phyloP scores from a whole-genome alignment of 768 basidiomycete genomes.

The Mycena vulgaris region DNA sequence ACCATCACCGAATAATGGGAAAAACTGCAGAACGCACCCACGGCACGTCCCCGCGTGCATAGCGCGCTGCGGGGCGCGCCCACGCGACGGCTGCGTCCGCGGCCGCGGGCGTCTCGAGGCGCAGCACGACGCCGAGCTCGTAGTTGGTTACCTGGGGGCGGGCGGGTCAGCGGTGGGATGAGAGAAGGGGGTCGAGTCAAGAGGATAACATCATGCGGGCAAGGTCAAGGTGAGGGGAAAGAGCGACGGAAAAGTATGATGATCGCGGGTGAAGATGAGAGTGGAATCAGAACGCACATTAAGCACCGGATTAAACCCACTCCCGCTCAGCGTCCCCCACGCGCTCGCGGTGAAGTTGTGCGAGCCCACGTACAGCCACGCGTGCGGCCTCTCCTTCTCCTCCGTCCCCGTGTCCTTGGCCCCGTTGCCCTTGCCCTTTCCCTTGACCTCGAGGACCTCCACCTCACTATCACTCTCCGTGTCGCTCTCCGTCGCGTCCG shows the following conservation, averaged over 20 bases:
- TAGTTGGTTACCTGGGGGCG: conserved; percentile 70
- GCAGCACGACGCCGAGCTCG: conserved; percentile 75
- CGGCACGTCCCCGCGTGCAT: conserved; percentile 62
- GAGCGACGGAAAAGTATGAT: too few species aligned
- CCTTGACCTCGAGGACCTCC: background rate
- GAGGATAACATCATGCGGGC: too few species aligned
- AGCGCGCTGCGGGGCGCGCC: conserved; percentile 69
- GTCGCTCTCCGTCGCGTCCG: conserved; percentile 47
- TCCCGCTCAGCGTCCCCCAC: conserved; percentile 71
- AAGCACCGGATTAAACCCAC: conserved; percentile 65
- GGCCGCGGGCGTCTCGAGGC: conserved; percentile 60
- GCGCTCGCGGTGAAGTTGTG: conserved; percentile 81
- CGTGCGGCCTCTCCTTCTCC: conserved; percentile 39
- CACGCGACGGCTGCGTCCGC: conserved; percentile 65
- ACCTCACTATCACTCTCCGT: too few species aligned
- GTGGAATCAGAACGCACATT: conserved; percentile 63
- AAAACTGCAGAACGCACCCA: conserved; percentile 62
- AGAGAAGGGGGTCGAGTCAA: background rate
- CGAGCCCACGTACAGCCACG: conserved; percentile 75
- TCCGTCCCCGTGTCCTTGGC: background rate
- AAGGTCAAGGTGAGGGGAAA: too few species aligned
- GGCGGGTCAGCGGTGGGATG: background rate
- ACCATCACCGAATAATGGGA: background rate
- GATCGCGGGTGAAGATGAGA: too few species aligned
- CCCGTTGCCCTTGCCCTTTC: background rate